Base-by-base conservation (phyloP, 306 rosid genomes). In the Inga leiocalycina region DNA sequence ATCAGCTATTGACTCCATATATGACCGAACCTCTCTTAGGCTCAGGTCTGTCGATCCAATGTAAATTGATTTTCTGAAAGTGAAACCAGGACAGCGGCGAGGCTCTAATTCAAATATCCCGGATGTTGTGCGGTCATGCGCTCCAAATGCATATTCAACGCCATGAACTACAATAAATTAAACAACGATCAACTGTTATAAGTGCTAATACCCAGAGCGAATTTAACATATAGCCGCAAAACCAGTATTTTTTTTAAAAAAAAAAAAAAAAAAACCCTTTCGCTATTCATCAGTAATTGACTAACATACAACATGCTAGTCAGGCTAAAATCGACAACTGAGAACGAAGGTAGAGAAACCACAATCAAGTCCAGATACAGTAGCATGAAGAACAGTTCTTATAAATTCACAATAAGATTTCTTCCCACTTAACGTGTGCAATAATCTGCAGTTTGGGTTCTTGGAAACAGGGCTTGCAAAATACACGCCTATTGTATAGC, bases 51-150 rank as follows among this genome's bases (percentile, higher is more conserved):
- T 97, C 80, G 90, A 85, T 76, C 99, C 99, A 2, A 97, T 90
- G 78, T 85, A 81, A 77, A 97, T 85, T 0, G 98, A 94, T 78
- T 91, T 94, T 76, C 99, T 91, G 77, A 94, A 97, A 41, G 96
- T 92, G 80, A 97, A 97, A 35, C 99, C 99, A 13, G 99, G 99
- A 75, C 99, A 97, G 59, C 86, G 77, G 39, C 86, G 90, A 12
- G 99, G 98, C 81, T 94, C 97, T 72, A 97, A 98, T 84, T 94
- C 97, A 73, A 97, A 94, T 75, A 97, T 94, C 65, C 99, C 98
- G 4, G 97, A 89, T 3, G 97, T 81, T 57, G 92, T 46, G 61
- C 86, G 93, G 15, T 97, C 99, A 78, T 97, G 99, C 1, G 99
- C 99, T 75, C 99, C 99, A 84, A 94, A 97, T 32, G 97, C 97